Conservation (phyloP, 495 filamentous ascomycete species). For the Melanomma pulvis-pyrius region DNA sequence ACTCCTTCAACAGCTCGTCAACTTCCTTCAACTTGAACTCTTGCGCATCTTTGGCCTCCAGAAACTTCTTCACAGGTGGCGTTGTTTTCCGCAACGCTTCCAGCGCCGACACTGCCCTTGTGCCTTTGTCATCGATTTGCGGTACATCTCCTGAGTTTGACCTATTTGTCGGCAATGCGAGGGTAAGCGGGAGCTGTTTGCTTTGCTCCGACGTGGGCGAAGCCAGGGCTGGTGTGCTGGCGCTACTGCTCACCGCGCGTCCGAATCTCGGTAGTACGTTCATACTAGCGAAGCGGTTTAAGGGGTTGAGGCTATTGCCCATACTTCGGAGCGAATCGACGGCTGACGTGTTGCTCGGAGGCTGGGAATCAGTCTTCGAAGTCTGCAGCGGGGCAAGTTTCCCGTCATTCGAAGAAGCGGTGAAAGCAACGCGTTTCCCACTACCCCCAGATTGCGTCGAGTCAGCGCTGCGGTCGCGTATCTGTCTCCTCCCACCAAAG, state of each 20-base stretch:
- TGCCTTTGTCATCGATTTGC: slow-evolving; percentile 33
- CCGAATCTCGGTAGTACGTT: slow-evolving; percentile 72
- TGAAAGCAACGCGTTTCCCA: slow-evolving; percentile 54
- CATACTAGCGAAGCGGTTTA: slow-evolving; percentile 74
- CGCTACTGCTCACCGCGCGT: slow-evolving; percentile 51
- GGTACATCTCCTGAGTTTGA: slow-evolving; percentile 31
- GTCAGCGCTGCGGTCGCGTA: slow-evolving; percentile 76
- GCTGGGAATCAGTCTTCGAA: slow-evolving; percentile 12
- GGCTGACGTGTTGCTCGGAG: slow-evolving; percentile 56
- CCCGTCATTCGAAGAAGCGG: slow-evolving; percentile 25
- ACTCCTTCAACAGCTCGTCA: slow-evolving; percentile 79
- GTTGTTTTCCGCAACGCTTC: slow-evolving; percentile 59
- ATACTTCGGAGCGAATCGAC: slow-evolving; percentile 84
- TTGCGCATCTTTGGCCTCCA: slow-evolving; percentile 73
- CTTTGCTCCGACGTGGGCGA: slow-evolving; percentile 16
- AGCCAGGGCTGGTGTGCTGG: slow-evolving; percentile 38
- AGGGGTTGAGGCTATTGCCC: slow-evolving; percentile 79
- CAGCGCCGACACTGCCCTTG: slow-evolving; percentile 43
- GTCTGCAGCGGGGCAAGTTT: slow-evolving; percentile 43
- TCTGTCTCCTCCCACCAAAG: slow-evolving; percentile 60
- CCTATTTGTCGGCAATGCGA: not conserved
- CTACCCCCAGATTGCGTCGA: slow-evolving; percentile 65
- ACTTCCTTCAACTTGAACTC: slow-evolving; percentile 85
- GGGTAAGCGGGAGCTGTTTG: slow-evolving; percentile 13
- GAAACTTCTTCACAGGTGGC: slow-evolving; percentile 77